Percentiles rank a stretch among this genome's conserved stretches.
Evolutionary conservation across 768 basidiomycete genomes (phyloP).

Genomic region (Rhodocollybia butyracea): DNA sequence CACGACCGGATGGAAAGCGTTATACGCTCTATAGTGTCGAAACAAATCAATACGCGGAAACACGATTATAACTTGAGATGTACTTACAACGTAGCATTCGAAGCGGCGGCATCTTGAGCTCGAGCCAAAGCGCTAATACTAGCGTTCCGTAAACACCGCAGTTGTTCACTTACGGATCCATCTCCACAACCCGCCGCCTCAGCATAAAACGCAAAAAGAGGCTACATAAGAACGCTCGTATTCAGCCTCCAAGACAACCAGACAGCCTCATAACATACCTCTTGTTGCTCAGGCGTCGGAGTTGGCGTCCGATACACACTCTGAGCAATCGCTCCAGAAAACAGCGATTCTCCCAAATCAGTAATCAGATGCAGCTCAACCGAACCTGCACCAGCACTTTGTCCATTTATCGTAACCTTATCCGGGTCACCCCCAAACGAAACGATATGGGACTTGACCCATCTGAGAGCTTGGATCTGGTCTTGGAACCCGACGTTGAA

Average conservation of each 20-base stretch:
- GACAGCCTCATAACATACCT: constrained; percentile 29
- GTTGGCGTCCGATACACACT: constrained; percentile 55
- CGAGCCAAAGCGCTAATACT: constrained; percentile 47
- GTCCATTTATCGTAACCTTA: constrained; percentile 50
- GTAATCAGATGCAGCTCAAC: constrained; percentile 59
- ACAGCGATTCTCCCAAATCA: constrained; percentile 32
- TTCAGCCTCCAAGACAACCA: not conserved
- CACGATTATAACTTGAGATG: no score
- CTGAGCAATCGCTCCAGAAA: constrained; percentile 57
- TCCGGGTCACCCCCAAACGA: constrained; percentile 37
- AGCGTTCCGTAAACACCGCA: constrained; percentile 48
- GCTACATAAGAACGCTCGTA: constrained; percentile 24
- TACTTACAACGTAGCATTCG: constrained; percentile 38
- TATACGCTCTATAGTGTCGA: constrained; percentile 34
- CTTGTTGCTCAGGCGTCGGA: constrained; percentile 47
- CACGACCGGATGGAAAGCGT: constrained; percentile 49
- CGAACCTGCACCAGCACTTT: constrained; percentile 56
- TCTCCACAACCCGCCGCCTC: constrained; percentile 45
- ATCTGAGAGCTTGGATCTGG: constrained; percentile 40
- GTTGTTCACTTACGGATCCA: constrained; percentile 28
- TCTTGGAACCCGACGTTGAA: constrained; percentile 55
- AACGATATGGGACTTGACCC: constrained; percentile 34
- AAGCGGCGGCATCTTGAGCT: constrained; percentile 50
- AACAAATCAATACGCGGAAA: not conserved
- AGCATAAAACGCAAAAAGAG: constrained; percentile 51